Evolutionary conservation across 768 basidiomycete species (phyloP).

Genomic region (Russula emetica): DNA sequence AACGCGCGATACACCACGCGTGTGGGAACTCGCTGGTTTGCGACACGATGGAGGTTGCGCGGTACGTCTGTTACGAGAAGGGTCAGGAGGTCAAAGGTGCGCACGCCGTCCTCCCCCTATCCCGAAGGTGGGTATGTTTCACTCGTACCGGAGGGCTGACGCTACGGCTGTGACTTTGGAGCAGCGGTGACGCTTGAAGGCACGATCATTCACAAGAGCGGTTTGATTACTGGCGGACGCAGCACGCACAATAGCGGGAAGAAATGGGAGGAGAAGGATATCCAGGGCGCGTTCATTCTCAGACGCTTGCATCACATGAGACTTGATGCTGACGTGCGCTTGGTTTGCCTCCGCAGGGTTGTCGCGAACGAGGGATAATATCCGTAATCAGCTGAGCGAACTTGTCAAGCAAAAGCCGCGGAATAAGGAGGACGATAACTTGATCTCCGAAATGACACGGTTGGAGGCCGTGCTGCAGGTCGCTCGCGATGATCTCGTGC

Average conservation of each 20-base stretch:
- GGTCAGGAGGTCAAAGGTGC: conserved; percentile 94
- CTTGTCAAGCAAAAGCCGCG: conserved; percentile 80
- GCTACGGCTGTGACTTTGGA: background rate
- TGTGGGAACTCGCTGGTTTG: conserved; percentile 95
- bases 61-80: conserved; percentile 88
- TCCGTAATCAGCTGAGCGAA: conserved; percentile 74
- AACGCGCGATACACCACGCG: conserved; percentile 93
- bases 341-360: conserved; percentile 37
- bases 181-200: conserved; percentile 94
- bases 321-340: conserved; percentile 2
- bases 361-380: conserved; percentile 60
- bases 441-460: conserved; percentile 70
- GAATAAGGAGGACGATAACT: conserved; percentile 75
- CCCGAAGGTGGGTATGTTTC: background rate
- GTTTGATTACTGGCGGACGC: conserved; percentile 92
- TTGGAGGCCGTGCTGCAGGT: conserved; percentile 74
- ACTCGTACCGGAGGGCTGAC: background rate
- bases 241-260: conserved; percentile 71
- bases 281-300: conserved; percentile 56
- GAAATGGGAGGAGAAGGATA: conserved; percentile 94
- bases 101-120: conserved; percentile 22
- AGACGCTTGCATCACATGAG: background rate
- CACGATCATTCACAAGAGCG: conserved; percentile 95
- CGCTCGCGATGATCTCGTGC: conserved; percentile 75
- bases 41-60: conserved; percentile 91